Percentiles rank a stretch among this genome's conserved stretches.
Evolutionary conservation across 257 asterid species (phyloP).

Genomic region (Scutellaria minor): DNA sequence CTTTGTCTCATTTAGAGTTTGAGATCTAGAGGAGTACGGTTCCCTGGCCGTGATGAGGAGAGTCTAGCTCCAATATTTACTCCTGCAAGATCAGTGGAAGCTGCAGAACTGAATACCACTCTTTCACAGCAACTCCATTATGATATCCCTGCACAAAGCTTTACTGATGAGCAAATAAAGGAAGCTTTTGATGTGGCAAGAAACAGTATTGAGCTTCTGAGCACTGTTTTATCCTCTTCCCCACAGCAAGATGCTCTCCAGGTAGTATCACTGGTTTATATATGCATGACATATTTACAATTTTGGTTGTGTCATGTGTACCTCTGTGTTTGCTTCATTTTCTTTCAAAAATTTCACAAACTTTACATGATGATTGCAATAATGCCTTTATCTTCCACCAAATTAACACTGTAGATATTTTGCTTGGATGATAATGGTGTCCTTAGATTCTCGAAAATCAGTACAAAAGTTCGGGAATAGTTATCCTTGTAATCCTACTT

Average conservation of each 20-base stretch:
- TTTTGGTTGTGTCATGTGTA: background rate
- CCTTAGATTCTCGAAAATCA: background rate
- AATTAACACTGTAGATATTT: constrained; percentile 2
- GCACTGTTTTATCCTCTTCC: constrained; percentile 93
- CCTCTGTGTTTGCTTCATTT: constrained; percentile 24
- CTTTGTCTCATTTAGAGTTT: constrained; percentile 59
- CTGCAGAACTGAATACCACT: constrained; percentile 57
- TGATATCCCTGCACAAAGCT: constrained; percentile 62
- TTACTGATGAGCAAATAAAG: constrained; percentile 85
- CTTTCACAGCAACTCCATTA: constrained; percentile 58
- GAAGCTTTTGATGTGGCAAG: constrained; percentile 98
- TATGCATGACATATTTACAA: constrained; percentile 13
- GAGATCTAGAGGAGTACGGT: constrained; percentile 90
- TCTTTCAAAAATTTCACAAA: constrained; percentile 10
- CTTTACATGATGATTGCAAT: constrained; percentile 14
- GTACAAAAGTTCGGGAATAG: constrained; percentile 2
- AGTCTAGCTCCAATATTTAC: constrained; percentile 95
- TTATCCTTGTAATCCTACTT: background rate
- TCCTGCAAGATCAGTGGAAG: constrained; percentile 78
- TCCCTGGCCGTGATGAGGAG: constrained; percentile 97
- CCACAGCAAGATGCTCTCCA: constrained; percentile 93
- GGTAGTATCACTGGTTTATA: constrained; percentile 48
- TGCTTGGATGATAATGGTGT: constrained; percentile 17
- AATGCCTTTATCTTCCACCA: background rate
- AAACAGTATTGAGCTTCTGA: constrained; percentile 91